phyloP scores from a whole-genome alignment of 305 asterid genomes.

The Rubia peregrina region DNA sequence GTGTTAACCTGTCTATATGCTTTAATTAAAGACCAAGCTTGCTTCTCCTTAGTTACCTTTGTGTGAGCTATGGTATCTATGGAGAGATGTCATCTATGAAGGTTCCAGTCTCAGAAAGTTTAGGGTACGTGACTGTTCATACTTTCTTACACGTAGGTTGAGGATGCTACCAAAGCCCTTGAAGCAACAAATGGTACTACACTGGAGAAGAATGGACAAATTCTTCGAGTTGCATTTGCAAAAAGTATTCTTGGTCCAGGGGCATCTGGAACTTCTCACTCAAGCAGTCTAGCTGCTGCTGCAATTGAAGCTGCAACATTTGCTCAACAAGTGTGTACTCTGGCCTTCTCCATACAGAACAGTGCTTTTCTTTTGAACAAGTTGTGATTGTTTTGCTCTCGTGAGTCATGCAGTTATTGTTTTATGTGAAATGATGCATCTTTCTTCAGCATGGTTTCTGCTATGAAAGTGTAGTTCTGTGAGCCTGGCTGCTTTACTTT shows the following conservation, averaged over 20 bases:
- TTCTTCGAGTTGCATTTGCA: constrained; percentile 96
- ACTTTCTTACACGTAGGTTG: constrained; percentile 46
- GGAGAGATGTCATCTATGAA: neutral
- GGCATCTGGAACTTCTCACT: constrained; percentile 65
- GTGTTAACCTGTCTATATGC: neutral
- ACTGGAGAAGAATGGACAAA: constrained; percentile 95
- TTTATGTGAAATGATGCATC: neutral
- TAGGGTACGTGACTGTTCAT: neutral
- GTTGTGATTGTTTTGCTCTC: neutral
- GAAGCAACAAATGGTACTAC: constrained; percentile 91
- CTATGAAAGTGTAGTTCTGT: neutral
- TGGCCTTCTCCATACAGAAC: constrained; percentile 4
- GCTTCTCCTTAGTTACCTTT: neutral
- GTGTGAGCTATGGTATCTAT: neutral
- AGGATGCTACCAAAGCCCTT: constrained; percentile 90
- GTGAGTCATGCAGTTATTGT: neutral
- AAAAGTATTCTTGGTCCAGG: constrained; percentile 86
- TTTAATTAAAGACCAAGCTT: neutral
- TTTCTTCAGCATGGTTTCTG: neutral
- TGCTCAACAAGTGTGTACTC: constrained; percentile 81
- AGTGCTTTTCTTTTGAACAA: neutral
- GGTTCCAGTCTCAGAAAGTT: neutral
- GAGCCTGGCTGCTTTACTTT: neutral
- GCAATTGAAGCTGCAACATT: constrained; percentile 99
- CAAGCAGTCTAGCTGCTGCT: constrained; percentile 98